phyloP scores from a whole-genome alignment of 1,139 yeast species.

The Candida sanyaensis region DNA sequence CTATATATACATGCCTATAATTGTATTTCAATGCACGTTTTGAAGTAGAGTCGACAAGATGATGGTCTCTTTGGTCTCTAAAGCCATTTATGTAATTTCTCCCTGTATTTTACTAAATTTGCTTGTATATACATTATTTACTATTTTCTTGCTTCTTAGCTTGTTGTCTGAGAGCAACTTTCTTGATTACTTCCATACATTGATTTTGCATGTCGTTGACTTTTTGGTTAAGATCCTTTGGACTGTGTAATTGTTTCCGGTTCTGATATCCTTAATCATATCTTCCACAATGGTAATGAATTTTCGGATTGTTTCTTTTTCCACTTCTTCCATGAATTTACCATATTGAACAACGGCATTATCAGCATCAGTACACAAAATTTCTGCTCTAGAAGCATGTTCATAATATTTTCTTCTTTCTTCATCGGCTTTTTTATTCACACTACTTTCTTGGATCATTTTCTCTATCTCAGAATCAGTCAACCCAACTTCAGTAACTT shows the following conservation, averaged over 20 bases:
- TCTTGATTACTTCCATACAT: slow-evolving; percentile 52
- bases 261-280: slow-evolving; percentile 50
- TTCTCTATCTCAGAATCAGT: slow-evolving; percentile 62
- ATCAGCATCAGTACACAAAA: slow-evolving; percentile 57
- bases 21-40: too few species aligned
- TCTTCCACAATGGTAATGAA: slow-evolving; percentile 38
- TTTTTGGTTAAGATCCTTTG: slow-evolving; percentile 38
- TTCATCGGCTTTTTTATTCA: slow-evolving; percentile 43
- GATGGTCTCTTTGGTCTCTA: too few species aligned
- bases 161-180: slow-evolving; percentile 50
- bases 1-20: too few species aligned
- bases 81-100: not conserved
- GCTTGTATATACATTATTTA: not conserved
- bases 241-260: slow-evolving; percentile 33
- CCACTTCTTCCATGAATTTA: slow-evolving; percentile 36
- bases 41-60: too few species aligned
- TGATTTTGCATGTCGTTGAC: slow-evolving; percentile 53
- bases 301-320: slow-evolving; percentile 26
- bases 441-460: slow-evolving; percentile 55
- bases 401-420: slow-evolving; percentile 42
- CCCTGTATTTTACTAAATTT: not conserved
- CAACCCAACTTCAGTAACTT: slow-evolving; percentile 69
- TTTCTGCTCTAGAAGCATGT: slow-evolving; percentile 56
- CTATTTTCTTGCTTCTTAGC: slow-evolving; percentile 7
- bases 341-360: slow-evolving; percentile 51